A percentile compares a stretch with the other conserved stretches of the same genome.
phyloP scores from a whole-genome alignment of 306 rosid genomes.

The Arachis hypogaea region DNA sequence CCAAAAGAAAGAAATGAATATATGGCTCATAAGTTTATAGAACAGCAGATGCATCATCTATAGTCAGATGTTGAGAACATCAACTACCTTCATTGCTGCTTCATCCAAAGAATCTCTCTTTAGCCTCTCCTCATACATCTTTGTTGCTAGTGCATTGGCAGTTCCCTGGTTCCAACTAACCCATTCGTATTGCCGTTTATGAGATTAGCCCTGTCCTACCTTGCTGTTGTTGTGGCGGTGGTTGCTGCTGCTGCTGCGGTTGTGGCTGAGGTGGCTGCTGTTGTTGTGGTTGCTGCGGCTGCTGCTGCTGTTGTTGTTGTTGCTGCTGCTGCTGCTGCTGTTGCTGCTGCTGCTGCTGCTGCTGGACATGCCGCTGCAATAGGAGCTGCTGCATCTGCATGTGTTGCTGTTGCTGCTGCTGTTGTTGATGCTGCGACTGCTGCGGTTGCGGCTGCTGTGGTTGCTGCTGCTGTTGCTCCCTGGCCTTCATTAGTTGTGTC shows the following conservation, averaged over 20 bases:
- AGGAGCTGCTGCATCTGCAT: conserved; percentile 79
- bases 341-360: neutral
- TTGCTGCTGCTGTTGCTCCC: conserved; percentile 88
- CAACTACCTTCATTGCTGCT: conserved; percentile 76
- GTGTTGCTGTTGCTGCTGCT: conserved; percentile 71
- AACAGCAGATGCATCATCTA: conserved; percentile 18
- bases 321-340: conserved; percentile 60
- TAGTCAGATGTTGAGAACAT: conserved; percentile 27
- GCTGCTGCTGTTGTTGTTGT: conserved; percentile 66
- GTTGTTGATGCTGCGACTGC: conserved; percentile 56
- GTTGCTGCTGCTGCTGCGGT: conserved; percentile 49
- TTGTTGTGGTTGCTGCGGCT: conserved; percentile 57
- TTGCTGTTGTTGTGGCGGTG: conserved; percentile 64
- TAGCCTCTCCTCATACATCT: conserved; percentile 92
- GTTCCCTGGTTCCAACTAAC: conserved; percentile 81
- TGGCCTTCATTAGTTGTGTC: conserved; percentile 88
- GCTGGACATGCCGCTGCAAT: conserved; percentile 74
- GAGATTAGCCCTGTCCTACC: conserved; percentile 88
- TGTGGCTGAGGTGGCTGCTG: conserved; percentile 60
- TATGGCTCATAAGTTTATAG: conserved; percentile 19
- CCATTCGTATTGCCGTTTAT: conserved; percentile 86
- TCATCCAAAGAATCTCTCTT: conserved; percentile 95
- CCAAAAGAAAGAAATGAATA: conserved; percentile 39
- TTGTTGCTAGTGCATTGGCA: conserved; percentile 90
- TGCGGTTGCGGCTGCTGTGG: conserved; percentile 49